Evolutionary conservation across 2,329 filamentous ascomycete species (phyloP), one percentile per base, ranked within the genome.

Genomic region (Atkinsonella hypoxylon): DNA sequence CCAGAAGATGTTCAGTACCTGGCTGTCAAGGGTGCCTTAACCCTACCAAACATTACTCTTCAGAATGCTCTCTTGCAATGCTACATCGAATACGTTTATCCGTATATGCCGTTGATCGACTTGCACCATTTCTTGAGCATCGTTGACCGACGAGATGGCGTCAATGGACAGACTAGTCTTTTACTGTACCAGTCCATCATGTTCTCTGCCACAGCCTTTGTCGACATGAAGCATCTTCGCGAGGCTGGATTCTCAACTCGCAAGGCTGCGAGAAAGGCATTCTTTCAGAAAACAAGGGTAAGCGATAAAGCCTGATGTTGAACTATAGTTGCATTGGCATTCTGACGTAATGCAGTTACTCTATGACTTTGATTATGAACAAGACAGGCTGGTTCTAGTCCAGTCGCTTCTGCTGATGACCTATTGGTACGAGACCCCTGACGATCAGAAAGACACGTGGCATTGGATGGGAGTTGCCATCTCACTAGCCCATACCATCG

Each of bases 401-500:
- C 91, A 96, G 67, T 85, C 87, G 4, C 75, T 96, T 20, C 75
- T 96, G 22, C 76, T 96, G 53, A 90, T 96, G 86, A 95, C 90
- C 3, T 95, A 95, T 66, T 97, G 91, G 86, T 96, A 96, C 65
- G 90, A 96, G 68, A 95, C 89, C 12, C 90, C 90, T 0, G 89
- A 96, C 67, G 91, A 96, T 64, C 89, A 95, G 64, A 96, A 96
- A 67, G 91, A 96, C 65, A 96, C 90, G 44, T 96, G 91, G 87
- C 90, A 96, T 64, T 96, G 90, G 91, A 95, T 96, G 87, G 91
- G 91, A 17, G 88, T 96, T 38, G 91, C 90, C 41, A 87, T 95
- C 53, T 95, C 90, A 12, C 74, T 96, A 45, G 90, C 89, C 48
- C 89, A 95, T 66, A 95, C 90, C 12, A 95, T 96, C 56, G 90